Conservation (phyloP, 768 basidiomycete species). For the Brasilioporus rufonigricans region DNA sequence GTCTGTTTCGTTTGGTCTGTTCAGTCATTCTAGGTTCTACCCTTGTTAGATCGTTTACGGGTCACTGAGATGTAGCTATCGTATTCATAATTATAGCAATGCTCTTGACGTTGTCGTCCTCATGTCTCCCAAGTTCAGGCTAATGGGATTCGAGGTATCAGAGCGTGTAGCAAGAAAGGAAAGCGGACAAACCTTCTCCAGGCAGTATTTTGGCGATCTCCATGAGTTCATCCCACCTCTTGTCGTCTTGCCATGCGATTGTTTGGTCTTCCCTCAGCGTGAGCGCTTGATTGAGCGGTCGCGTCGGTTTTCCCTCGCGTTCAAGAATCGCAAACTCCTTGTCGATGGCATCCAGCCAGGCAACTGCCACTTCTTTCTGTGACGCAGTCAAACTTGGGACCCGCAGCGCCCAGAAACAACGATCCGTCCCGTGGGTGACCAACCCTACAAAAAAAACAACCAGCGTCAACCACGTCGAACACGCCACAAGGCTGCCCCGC, state of each 20-base stretch:
- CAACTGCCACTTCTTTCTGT: constrained; percentile 48
- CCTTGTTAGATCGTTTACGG: neutral
- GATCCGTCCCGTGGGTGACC: constrained; percentile 73
- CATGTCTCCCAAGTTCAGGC: neutral
- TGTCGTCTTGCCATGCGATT: constrained; percentile 57
- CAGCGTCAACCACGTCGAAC: no score
- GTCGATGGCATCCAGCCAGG: constrained; percentile 54
- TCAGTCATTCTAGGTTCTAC: neutral
- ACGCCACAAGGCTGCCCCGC: no score
- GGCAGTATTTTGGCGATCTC: constrained; percentile 30
- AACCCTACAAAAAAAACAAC: constrained; percentile 47
- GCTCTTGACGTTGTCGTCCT: neutral
- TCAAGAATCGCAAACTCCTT: constrained; percentile 44
- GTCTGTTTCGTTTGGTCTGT: neutral
- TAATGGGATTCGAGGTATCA: neutral
- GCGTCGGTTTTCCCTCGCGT: constrained; percentile 27
- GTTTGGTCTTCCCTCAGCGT: constrained; percentile 49
- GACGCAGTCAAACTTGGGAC: constrained; percentile 41
- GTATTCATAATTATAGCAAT: constrained; percentile 8
- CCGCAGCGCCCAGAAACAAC: no score
- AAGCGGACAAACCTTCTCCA: constrained; percentile 13
- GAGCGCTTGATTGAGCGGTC: constrained; percentile 42
- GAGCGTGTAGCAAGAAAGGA: neutral
- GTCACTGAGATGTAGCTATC: neutral
- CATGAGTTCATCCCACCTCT: constrained; percentile 52